Evolutionary conservation across 2,329 filamentous ascomycete genomes (phyloP), one percentile per base, ranked within the genome.

Genomic region (Fusarium foetens): DNA sequence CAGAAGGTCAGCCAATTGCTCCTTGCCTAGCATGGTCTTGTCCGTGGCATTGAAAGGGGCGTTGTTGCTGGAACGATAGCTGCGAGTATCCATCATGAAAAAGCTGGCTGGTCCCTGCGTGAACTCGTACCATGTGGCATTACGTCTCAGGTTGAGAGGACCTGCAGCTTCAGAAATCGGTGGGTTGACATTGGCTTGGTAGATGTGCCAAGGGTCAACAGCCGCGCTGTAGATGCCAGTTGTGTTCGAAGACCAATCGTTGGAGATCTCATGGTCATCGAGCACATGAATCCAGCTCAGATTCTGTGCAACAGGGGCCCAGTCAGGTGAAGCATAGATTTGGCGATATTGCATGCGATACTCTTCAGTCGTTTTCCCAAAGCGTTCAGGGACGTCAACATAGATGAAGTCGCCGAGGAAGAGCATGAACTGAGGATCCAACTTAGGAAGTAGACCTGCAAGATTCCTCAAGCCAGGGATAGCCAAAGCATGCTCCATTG

Each of bases 241-340:
- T 19, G 89, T 92, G 79, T 95, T 96, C 23, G 88, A 86, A 66
- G 92, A 90, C 94, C 95, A 98, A 82, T 98, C 96, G 76, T 99
- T 98, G 9, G 89, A 89, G 69, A 99, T 98, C 79, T 99, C 96
- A 77, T 99, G 96, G 79, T 99, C 96, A 78, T 99, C 96, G 11
- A 98, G 88, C 5, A 97, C 95, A 78, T 99, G 96, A 48, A 98
- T 94, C 96, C 96, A 99, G 76, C 95, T 97, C n/a, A 98, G 85
- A 61, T 94, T 91, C 74, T 92, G 87, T 2, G 90, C 90, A 16
- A 93, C 90, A 1, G 90, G 84, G 2, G 89, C 86, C 96, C 96
- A 99, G 72, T 97, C 95, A 0, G 95, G 95, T 5, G 95, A 97
- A 0, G 94, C 92, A 78, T 99, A 99, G n/a, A 98, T 91, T 76